These are phyloP conservation scores for Pseudogymnoascus sp. DNA, from an alignment of 2,329 filamentous ascomycete species.

Conservation along the genomic window DNA sequence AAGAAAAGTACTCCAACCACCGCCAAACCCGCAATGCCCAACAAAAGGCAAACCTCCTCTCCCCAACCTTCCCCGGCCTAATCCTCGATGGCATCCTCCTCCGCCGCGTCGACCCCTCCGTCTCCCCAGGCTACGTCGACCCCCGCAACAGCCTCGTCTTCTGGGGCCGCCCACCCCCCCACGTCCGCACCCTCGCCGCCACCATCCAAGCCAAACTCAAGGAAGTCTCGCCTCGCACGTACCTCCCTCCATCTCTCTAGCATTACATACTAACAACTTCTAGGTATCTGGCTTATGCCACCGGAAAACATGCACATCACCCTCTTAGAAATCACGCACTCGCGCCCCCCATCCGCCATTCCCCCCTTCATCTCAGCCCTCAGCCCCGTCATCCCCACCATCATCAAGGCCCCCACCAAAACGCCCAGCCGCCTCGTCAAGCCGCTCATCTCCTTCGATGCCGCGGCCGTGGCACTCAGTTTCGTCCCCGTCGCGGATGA, in stretches of 20 bases:
- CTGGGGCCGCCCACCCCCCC: slow-evolving; percentile 74
- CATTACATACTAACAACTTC: slow-evolving; percentile 6
- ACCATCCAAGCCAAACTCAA: slow-evolving; percentile 60
- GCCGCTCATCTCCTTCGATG: slow-evolving; percentile 75
- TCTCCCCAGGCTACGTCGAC: slow-evolving; percentile 64
- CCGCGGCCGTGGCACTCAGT: slow-evolving; percentile 75
- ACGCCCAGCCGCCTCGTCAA: slow-evolving; percentile 71
- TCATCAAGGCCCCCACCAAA: slow-evolving; percentile 57
- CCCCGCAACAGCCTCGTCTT: slow-evolving; percentile 75
- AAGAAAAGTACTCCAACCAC: slow-evolving; percentile 56
- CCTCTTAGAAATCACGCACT: slow-evolving; percentile 75
- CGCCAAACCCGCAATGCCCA: slow-evolving; percentile 66
- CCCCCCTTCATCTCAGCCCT: slow-evolving; percentile 51
- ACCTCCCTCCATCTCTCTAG: background rate
- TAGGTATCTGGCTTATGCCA: slow-evolving; percentile 84
- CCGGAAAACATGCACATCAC: slow-evolving; percentile 73
- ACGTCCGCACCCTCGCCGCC: slow-evolving; percentile 58
- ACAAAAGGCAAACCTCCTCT: slow-evolving; percentile 66
- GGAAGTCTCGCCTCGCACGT: slow-evolving; percentile 60
- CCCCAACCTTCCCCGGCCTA: slow-evolving; percentile 58
- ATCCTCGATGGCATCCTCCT: slow-evolving; percentile 68
- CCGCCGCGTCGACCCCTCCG: slow-evolving; percentile 54
- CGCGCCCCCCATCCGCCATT: slow-evolving; percentile 62
- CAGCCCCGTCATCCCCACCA: slow-evolving; percentile 41
- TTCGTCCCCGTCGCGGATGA: slow-evolving; percentile 69